These are phyloP conservation scores for Stromatinia cepivora DNA, from an alignment of 2,329 filamentous ascomycete genomes.

Conservation along the genomic window DNA sequence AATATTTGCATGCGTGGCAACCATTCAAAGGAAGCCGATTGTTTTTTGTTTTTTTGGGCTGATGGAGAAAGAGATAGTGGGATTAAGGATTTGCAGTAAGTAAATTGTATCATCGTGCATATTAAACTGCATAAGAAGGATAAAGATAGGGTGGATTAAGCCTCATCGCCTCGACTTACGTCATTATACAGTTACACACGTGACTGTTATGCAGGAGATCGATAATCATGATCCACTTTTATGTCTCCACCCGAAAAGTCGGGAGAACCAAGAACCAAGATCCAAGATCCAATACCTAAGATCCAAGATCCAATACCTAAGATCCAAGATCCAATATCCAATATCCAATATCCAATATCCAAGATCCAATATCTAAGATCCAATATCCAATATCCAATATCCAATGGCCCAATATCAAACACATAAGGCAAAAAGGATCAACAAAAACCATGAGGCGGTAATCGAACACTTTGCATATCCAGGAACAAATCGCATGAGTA, in stretches of 20 bases:
- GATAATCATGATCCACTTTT: neutral
- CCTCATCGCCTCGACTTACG: constrained; percentile 13
- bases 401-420: neutral
- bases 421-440: neutral
- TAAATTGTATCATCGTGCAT: constrained; percentile 9
- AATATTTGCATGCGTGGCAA: constrained; percentile 15
- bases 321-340: too few relatives aligned
- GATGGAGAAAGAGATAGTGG: neutral
- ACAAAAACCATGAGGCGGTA: neutral
- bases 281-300: neutral
- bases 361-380: too few relatives aligned
- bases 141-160: neutral
- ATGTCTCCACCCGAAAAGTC: neutral
- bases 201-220: neutral
- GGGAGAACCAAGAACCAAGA: neutral
- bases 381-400: neutral
- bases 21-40: neutral
- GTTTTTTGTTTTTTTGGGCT: neutral
- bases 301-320: neutral
- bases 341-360: neutral
- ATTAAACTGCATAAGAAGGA: neutral
- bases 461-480: neutral
- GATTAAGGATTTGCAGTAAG: neutral
- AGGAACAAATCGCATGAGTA: neutral
- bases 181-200: neutral